Conservation (phyloP, 2,329 filamentous ascomycete genomes). For the Xylaria sp. region DNA sequence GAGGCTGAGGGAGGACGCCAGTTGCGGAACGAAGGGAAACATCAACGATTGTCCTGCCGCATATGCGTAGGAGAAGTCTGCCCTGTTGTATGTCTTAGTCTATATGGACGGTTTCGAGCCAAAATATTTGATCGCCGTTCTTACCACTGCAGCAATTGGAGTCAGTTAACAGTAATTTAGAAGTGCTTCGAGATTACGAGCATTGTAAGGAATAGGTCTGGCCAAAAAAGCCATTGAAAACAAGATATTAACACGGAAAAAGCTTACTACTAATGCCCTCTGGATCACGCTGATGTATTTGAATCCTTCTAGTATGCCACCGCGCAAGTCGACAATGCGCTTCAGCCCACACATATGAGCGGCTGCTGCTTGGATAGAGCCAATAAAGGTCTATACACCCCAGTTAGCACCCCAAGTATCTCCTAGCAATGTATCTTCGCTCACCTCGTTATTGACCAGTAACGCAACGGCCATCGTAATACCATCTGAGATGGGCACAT, state of each 20-base stretch:
- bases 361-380: constrained; percentile 45
- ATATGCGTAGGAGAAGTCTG: constrained; percentile 50
- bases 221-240: neutral
- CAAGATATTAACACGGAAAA: neutral
- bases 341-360: constrained; percentile 49
- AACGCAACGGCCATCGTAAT: constrained; percentile 49
- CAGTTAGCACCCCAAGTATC: constrained; percentile 8
- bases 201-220: neutral
- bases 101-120: constrained; percentile 1
- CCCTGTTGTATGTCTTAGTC: constrained; percentile 42
- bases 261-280: constrained; percentile 43
- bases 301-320: constrained; percentile 47
- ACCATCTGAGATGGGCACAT: constrained; percentile 48
- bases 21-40: constrained; percentile 47
- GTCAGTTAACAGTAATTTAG: neutral
- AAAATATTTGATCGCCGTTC: constrained; percentile 8
- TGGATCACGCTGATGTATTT: constrained; percentile 48
- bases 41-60: constrained; percentile 45
- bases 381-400: constrained; percentile 44
- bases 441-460: constrained; percentile 49
- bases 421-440: constrained; percentile 13
- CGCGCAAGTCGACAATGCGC: constrained; percentile 49
- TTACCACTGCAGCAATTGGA: constrained; percentile 40
- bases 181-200: neutral
- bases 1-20: constrained; percentile 45